These are phyloP conservation scores for Pochonia chlamydosporia DNA, from an alignment of 2,329 filamentous ascomycete species.

Conservation along the genomic window DNA sequence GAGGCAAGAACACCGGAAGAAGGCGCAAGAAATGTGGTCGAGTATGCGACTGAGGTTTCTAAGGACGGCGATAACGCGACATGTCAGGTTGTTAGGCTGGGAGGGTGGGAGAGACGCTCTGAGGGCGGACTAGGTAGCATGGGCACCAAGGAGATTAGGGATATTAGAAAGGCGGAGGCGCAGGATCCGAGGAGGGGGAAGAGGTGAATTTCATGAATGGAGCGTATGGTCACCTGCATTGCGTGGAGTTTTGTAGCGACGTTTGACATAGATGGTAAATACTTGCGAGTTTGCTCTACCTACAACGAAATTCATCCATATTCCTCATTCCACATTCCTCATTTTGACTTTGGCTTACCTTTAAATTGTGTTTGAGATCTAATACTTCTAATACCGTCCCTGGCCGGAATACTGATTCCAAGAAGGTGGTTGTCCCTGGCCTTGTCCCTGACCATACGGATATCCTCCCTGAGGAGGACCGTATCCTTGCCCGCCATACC, in stretches of 20 bases:
- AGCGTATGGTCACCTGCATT: not conserved
- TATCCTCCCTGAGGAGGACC: constrained; percentile 16
- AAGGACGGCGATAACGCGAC: constrained; percentile 62
- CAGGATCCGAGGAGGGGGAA: constrained; percentile 71
- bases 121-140: constrained; percentile 86
- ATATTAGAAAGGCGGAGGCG: constrained; percentile 76
- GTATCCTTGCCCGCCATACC: constrained; percentile 18
- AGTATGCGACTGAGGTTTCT: constrained; percentile 82
- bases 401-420: constrained; percentile 35
- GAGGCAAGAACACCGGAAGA: constrained; percentile 89
- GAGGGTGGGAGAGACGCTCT: constrained; percentile 64
- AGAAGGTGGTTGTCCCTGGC: constrained; percentile 19
- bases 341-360: too few relatives aligned
- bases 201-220: constrained; percentile 23
- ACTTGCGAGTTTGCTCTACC: too few relatives aligned
- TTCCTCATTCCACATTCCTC: too few relatives aligned
- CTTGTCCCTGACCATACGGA: constrained; percentile 18
- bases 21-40: constrained; percentile 71
- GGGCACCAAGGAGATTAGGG: constrained; percentile 86
- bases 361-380: too few relatives aligned
- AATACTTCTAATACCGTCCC: constrained; percentile 16
- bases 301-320: not conserved
- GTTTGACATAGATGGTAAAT: too few relatives aligned
- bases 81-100: constrained; percentile 60
- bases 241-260: not conserved